phyloP scores from a whole-genome alignment of 1,139 yeast species.

The Tardiomyces blankii region DNA sequence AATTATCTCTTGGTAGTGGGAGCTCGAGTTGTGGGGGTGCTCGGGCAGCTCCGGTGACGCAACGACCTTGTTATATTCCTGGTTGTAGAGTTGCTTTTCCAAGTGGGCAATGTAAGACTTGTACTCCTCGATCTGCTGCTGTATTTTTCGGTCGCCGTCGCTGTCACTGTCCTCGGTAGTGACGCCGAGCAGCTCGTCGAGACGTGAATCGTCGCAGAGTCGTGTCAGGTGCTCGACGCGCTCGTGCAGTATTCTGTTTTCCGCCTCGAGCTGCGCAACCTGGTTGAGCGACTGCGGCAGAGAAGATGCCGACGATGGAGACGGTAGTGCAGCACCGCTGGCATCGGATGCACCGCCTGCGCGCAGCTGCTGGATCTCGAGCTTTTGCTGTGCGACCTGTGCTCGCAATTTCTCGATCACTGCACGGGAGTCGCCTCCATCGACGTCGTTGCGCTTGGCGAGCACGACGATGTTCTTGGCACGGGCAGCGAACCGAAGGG shows the following conservation, averaged over 20 bases:
- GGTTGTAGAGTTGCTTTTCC: constrained; percentile 43
- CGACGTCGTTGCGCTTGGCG: constrained; percentile 41
- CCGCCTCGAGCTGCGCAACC: constrained; percentile 43
- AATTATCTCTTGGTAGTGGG: constrained; percentile 21
- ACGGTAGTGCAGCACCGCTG: background rate
- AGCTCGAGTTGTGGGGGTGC: background rate
- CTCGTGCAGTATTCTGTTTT: constrained; percentile 50
- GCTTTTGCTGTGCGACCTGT: constrained; percentile 31
- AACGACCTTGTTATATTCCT: constrained; percentile 11
- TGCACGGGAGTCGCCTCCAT: constrained; percentile 8
- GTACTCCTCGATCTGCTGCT: constrained; percentile 48
- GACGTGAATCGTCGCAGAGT: constrained; percentile 45
- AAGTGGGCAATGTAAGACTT: constrained; percentile 51
- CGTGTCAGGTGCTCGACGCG: constrained; percentile 59
- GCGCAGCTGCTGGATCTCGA: constrained; percentile 23
- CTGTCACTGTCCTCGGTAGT: constrained; percentile 9
- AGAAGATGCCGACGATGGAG: background rate
- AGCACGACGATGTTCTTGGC: constrained; percentile 75
- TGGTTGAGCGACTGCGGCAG: constrained; percentile 14
- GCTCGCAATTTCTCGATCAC: constrained; percentile 18
- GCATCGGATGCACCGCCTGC: constrained; percentile 4
- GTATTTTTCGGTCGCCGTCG: constrained; percentile 10
- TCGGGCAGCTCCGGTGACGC: background rate
- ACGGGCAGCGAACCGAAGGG: constrained; percentile 83
- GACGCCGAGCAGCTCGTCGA: constrained; percentile 32